These are phyloP conservation scores for Thymus mandschuricus DNA, from an alignment of 257 asterid species.

Conservation along the genomic window DNA sequence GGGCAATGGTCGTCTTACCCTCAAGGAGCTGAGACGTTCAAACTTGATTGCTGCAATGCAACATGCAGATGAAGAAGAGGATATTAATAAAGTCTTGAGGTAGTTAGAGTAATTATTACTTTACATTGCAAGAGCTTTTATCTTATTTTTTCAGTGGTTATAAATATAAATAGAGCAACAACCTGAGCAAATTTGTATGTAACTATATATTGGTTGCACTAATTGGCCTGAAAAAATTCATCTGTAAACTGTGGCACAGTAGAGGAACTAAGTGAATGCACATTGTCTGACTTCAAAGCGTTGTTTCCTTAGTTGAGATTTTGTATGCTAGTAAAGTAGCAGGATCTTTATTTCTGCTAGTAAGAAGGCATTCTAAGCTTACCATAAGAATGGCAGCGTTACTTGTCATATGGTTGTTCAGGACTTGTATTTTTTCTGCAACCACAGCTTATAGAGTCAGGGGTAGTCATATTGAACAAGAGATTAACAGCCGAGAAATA, in stretches of 20 bases:
- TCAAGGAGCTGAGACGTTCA: slow-evolving; percentile 88
- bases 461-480: neutral
- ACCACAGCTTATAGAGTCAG: neutral
- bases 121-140: slow-evolving; percentile 12
- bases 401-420: neutral
- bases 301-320: neutral
- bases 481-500: neutral
- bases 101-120: slow-evolving; percentile 37
- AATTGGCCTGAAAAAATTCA: slow-evolving; percentile 20
- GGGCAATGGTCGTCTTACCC: slow-evolving; percentile 90
- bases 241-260: neutral
- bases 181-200: neutral
- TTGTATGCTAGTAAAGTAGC: slow-evolving; percentile 12
- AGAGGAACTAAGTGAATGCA: slow-evolving; percentile 5
- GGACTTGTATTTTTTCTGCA: neutral
- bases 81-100: slow-evolving; percentile 97
- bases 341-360: slow-evolving; percentile 10
- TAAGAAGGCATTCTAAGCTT: neutral
- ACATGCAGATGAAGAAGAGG: slow-evolving; percentile 98
- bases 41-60: slow-evolving; percentile 92
- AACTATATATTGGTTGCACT: neutral
- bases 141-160: slow-evolving; percentile 15
- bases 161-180: slow-evolving; percentile 3
- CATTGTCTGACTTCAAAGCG: slow-evolving; percentile 20
- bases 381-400: slow-evolving; percentile 3